Conservation (phyloP, 2,329 filamentous ascomycete species). For the Pezicula carpinea region DNA sequence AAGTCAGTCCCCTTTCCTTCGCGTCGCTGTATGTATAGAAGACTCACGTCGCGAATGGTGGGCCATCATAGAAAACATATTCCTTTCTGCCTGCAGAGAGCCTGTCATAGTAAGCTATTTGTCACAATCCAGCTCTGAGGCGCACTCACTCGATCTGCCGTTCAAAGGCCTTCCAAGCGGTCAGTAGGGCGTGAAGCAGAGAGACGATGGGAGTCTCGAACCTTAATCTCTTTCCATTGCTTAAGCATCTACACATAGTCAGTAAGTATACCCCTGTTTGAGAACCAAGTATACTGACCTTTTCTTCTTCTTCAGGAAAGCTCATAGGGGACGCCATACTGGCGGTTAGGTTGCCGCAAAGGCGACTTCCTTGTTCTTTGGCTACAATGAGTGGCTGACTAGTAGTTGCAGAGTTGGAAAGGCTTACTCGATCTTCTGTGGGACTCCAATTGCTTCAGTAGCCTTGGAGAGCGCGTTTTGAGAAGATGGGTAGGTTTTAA, state of each 20-base stretch:
- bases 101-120: conserved; percentile 4
- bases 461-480: too few relatives aligned
- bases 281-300: conserved; percentile 25
- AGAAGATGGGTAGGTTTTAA: too few relatives aligned
- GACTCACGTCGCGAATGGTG: conserved; percentile 63
- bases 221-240: conserved; percentile 87
- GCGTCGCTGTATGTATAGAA: background rate
- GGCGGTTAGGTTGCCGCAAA: conserved; percentile 5
- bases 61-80: conserved; percentile 94
- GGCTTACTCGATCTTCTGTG: background rate
- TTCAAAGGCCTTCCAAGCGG: conserved; percentile 36
- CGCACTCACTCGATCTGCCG: background rate
- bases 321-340: conserved; percentile 69
- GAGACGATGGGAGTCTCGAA: conserved; percentile 40
- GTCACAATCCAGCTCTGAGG: background rate
- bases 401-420: background rate
- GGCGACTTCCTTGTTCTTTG: background rate
- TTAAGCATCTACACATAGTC: conserved; percentile 49
- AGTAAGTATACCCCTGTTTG: too few relatives aligned
- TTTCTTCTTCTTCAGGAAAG: conserved; percentile 89
- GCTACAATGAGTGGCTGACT: background rate
- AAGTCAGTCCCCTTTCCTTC: conserved; percentile 5
- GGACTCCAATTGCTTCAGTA: background rate
- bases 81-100: conserved; percentile 48
- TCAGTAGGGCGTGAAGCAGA: background rate